Evolutionary conservation across 2,329 filamentous ascomycete genomes (phyloP).

Genomic region (Penicillium digitatum): DNA sequence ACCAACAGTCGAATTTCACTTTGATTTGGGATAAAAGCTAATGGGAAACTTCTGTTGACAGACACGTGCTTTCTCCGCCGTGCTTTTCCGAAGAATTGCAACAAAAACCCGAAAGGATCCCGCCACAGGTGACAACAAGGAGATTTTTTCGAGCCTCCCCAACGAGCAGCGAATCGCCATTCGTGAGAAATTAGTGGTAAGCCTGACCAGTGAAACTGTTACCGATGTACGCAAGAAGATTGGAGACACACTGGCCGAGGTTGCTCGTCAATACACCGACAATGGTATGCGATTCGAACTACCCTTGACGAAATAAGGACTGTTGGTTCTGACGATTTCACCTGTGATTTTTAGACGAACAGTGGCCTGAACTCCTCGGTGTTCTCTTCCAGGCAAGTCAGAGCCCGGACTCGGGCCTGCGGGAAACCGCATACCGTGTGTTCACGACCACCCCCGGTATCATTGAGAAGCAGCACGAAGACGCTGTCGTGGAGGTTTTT

Average conservation of each 20-base stretch:
- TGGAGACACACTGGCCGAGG: conserved; percentile 93
- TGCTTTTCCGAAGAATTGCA: conserved; percentile 90
- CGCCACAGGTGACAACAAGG: conserved; percentile 65
- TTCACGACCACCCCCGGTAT: conserved; percentile 93
- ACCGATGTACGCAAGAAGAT: conserved; percentile 85
- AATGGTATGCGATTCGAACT: conserved; percentile 59
- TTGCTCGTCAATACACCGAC: conserved; percentile 91
- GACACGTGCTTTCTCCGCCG: conserved; percentile 86
- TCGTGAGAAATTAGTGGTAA: conserved; percentile 76
- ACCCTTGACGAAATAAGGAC: not conserved
- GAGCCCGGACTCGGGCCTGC: conserved; percentile 73
- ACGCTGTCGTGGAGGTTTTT: conserved; percentile 83
- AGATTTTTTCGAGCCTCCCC: conserved; percentile 79
- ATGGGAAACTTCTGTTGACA: conserved; percentile 37
- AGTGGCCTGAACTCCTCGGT: conserved; percentile 84
- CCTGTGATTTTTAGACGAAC: conserved; percentile 56
- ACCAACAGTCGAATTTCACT: not conserved
- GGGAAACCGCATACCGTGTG: conserved; percentile 90
- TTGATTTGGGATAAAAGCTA: not conserved
- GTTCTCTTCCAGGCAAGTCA: conserved; percentile 88
- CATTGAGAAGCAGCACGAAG: conserved; percentile 93
- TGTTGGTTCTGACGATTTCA: conserved; percentile 8
- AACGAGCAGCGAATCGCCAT: conserved; percentile 72
- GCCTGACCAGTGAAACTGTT: conserved; percentile 67
- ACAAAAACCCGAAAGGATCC: conserved; percentile 77